Evolutionary conservation across 78 protist species (phyloP).

Genomic region (Fonticula alba): DNA sequence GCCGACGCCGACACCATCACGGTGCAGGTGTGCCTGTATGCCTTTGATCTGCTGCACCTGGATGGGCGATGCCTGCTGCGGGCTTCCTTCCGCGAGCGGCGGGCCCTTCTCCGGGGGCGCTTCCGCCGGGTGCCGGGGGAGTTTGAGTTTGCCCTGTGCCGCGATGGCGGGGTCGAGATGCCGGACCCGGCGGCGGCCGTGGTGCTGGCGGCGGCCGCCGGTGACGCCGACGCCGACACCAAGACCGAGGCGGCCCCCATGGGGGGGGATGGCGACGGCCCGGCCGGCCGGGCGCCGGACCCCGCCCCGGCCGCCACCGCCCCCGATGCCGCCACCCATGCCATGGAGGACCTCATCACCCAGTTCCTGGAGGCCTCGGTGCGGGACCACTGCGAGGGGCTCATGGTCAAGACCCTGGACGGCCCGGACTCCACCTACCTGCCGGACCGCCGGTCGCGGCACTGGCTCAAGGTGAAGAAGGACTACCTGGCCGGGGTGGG

Average conservation of each 20-base stretch:
- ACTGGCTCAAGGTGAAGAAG: conserved; percentile 87
- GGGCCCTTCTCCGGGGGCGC: conserved; percentile 1
- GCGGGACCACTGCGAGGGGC: conserved; percentile 86
- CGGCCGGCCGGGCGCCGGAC: no score
- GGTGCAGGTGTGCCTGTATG: conserved; percentile 79
- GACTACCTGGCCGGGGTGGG: conserved; percentile 89
- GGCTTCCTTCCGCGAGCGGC: conserved; percentile 14
- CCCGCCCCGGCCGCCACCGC: no score
- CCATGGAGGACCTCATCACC: conserved; percentile 31
- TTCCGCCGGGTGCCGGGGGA: conserved; percentile 3
- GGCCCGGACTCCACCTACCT: conserved; percentile 65
- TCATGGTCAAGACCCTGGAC: conserved; percentile 82
- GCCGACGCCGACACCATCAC: conserved; percentile 29
- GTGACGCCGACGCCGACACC: no score
- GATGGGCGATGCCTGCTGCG: conserved; percentile 53
- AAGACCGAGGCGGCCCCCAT: no score
- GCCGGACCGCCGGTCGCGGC: conserved; percentile 58
- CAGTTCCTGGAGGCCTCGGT: conserved; percentile 31
- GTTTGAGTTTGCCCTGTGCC: conserved; percentile 29
- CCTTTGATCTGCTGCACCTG: conserved; percentile 83
- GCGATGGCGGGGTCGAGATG: no score
- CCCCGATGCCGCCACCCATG: conserved; percentile 28
- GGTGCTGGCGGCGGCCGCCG: no score
- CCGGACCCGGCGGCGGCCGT: no score
- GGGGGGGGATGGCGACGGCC: no score